Evolutionary conservation across 345 rosid genomes (phyloP).

Genomic region (Pugionium dolabratum): DNA sequence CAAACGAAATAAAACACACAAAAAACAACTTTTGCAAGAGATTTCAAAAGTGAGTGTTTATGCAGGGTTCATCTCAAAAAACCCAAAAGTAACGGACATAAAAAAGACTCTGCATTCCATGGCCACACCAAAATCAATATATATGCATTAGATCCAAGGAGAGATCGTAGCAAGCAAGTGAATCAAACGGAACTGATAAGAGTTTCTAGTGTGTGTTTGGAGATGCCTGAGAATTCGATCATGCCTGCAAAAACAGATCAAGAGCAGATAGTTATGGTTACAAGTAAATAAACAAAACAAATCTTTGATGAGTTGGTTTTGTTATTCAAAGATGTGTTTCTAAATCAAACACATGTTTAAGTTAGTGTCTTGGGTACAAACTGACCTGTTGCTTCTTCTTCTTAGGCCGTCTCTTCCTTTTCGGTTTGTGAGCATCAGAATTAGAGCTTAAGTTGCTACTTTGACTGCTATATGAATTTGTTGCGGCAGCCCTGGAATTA

Average conservation of each 20-base stretch:
- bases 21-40: not conserved
- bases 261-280: slow-evolving; percentile 4
- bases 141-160: slow-evolving; percentile 12
- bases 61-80: slow-evolving; percentile 18
- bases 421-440: slow-evolving; percentile 91
- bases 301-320: slow-evolving; percentile 14
- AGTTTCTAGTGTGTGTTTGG: slow-evolving; percentile 21
- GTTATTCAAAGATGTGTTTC: not conserved
- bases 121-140: slow-evolving; percentile 27
- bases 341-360: no score
- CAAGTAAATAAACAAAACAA: not conserved
- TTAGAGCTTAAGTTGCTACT: slow-evolving; percentile 90
- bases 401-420: slow-evolving; percentile 93
- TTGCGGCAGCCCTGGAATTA: slow-evolving; percentile 47
- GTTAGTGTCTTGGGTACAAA: not conserved
- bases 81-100: slow-evolving; percentile 8
- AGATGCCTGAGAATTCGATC: slow-evolving; percentile 23
- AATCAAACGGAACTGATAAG: not conserved
- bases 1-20: slow-evolving; percentile 2
- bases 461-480: slow-evolving; percentile 66
- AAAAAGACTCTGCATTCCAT: slow-evolving; percentile 13
- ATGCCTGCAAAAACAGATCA: slow-evolving; percentile 28
- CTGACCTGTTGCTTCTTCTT: slow-evolving; percentile 71
- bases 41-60: slow-evolving; percentile 17
- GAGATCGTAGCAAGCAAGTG: slow-evolving; percentile 10